Base-by-base conservation (phyloP, 73 alveolate species). In the Blepharisma japonicum region DNA sequence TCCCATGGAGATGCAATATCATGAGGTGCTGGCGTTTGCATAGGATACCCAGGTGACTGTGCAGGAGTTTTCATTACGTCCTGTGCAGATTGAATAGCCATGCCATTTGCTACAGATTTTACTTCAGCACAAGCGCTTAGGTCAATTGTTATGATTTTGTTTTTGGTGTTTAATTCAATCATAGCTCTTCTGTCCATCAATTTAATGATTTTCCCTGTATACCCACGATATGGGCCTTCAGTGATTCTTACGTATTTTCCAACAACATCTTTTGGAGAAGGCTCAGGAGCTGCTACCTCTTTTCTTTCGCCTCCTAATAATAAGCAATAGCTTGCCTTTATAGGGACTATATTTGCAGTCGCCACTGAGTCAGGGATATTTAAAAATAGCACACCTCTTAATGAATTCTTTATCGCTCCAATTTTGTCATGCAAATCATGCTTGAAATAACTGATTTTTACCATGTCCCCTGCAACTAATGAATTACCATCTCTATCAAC, bases 141-240 rank as follows among this genome's bases (percentile, higher is more conserved):
- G 18, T 61, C 74, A 25, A 61, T 25, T 14, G 38, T 25, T 18
- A 61, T 9, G 3, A 5, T 61, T 61, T 61, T 61, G 46, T 39
- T 61, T 8, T 14, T 25, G 23, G 74, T 61, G 11, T 8, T 14
- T 14, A 61, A 39, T 61, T 61, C 74, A 25, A 61, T 25, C 46
- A 14, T 61, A 14, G 23, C 18, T 61, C 47, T 61, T 20, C 49
- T 18, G 50, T 61, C 74, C 14, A 9, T 14, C 14, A 61, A 8
- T 20, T 61, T 39, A 2, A 61, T 25, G 45, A 91, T 86, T 27
- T 82, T 77, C 32, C 94, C 97, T 77, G 88, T 89, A 77, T 88
- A 82, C 46, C 97, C 97, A 72, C 89, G 85, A 94, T 94, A 91
- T n/a, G 77, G 86, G 53, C 97, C 97, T 80, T 72, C 71, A 14